Conservation (phyloP, 495 filamentous ascomycete species). For the Xylaria acuta region DNA sequence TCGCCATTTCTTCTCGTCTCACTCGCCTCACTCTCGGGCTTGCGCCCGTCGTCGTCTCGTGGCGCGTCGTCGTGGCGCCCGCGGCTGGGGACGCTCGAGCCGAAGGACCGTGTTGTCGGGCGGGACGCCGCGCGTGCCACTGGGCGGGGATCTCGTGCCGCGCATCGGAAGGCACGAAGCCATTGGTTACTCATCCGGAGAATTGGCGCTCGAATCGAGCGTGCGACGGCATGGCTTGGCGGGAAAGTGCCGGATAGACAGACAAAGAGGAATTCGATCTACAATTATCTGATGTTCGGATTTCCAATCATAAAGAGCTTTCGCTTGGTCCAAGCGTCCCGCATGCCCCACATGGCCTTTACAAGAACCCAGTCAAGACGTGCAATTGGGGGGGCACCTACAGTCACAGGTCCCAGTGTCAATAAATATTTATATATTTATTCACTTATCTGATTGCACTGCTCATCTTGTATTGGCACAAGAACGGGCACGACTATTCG, state of each 20-base stretch:
- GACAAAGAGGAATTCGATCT: slow-evolving; percentile 4
- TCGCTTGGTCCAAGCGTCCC: slow-evolving; percentile 8
- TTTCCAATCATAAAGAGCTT: slow-evolving; percentile 6
- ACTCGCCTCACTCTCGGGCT: slow-evolving; percentile 30
- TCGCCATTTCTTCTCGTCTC: slow-evolving; percentile 13
- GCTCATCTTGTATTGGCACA: not conserved
- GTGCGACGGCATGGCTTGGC: slow-evolving; percentile 37
- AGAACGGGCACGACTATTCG: not conserved
- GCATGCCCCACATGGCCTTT: not conserved
- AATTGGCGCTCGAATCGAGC: slow-evolving; percentile 44
- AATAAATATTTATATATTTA: not conserved
- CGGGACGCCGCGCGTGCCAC: slow-evolving; percentile 30
- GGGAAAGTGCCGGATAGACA: slow-evolving; percentile 3
- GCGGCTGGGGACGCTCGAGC: slow-evolving; percentile 37
- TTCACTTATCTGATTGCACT: not conserved
- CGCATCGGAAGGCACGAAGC: slow-evolving; percentile 43
- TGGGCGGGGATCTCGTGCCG: slow-evolving; percentile 43
- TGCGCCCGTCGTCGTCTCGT: slow-evolving; percentile 31
- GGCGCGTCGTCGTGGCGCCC: slow-evolving; percentile 38
- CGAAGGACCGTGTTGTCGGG: slow-evolving; percentile 41
- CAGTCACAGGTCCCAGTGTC: no score
- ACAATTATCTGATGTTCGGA: not conserved
- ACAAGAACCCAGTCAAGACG: not conserved
- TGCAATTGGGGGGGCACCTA: no score
- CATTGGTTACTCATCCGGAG: slow-evolving; percentile 51